Evolutionary conservation across 306 rosid genomes (phyloP), one percentile per base, ranked within the genome.

Genomic region (Casuarina equisetifolia): DNA sequence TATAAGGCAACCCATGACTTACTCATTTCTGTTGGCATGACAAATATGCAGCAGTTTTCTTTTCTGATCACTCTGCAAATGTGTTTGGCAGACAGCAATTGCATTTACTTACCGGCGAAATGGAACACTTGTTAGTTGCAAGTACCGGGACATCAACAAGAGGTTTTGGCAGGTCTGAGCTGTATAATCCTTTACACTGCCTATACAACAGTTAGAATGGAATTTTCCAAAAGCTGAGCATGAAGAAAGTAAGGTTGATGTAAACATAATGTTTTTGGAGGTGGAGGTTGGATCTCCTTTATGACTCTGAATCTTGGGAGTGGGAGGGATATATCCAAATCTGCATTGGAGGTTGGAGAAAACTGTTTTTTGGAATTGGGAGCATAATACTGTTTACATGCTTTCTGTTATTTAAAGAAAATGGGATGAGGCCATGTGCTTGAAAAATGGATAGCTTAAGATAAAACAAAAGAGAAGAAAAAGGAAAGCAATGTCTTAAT

Each of bases 141-240:
- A 95, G 87, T 95, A 92, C 76, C 92, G 99, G 62, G 96, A 95
- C 78, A 76, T 84, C 80, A 75, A 85, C 86, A 95, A 92, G 88
- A 76, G 58, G 50, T 95, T 92, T 91, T 92, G 99, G 97, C 97
- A 92, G 99, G 99, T 95, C 78, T 39, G 69, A 69, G 66, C 81
- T 49, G 32, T 25, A 55, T 42, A 70, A 69, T 48, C 77, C 66
- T 25, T 64, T 80, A 6, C 74, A 70, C 68, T 75, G 36, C 36
- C 35, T 78, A 53, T 69, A 53, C 42, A 44, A 64, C 70, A 57
- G 16, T 40, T 36, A 54, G 58, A 35, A 83, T 80, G 39, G 72
- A 78, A 68, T 73, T 52, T 15, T 75, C 6, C 2, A 36, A 4
- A n/a, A 17, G 42, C 16, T 63, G 43, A 45, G 39, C 20, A 16